These are phyloP conservation scores for Microcyclosporella mali DNA, from an alignment of 2,329 filamentous ascomycete species.

Conservation along the genomic window DNA sequence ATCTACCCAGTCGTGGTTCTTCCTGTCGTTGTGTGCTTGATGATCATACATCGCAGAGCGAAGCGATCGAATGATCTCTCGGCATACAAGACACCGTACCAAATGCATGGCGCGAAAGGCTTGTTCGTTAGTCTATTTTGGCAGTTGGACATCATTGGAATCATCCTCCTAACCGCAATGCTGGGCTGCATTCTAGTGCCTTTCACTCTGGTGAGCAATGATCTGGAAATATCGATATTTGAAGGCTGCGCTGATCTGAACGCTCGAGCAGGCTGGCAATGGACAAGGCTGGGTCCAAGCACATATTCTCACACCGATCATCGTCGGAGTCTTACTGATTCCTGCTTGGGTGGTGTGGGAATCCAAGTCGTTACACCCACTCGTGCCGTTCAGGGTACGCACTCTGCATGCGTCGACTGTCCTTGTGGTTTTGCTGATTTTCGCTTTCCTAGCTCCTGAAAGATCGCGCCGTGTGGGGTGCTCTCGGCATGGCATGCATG, in stretches of 20 bases:
- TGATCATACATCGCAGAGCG: conserved; percentile 48
- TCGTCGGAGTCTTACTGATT: conserved; percentile 46
- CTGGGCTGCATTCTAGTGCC: conserved; percentile 47
- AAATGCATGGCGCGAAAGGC: conserved; percentile 34
- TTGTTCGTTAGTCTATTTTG: conserved; percentile 42
- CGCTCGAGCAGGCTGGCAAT: no score
- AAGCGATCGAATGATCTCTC: conserved; percentile 46
- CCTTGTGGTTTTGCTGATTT: no score
- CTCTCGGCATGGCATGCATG: conserved; percentile 53
- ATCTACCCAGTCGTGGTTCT: conserved; percentile 53
- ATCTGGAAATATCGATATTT: no score
- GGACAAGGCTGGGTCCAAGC: conserved; percentile 46
- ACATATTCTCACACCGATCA: conserved; percentile 47
- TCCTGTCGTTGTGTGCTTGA: conserved; percentile 50
- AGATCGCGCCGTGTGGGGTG: conserved; percentile 59
- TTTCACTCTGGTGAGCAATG: conserved; percentile 51
- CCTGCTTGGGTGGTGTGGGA: conserved; percentile 53
- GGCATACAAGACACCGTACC: conserved; percentile 40
- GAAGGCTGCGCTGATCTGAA: no score
- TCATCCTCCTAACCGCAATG: conserved; percentile 42
- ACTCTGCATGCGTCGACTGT: background rate
- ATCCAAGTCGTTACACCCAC: conserved; percentile 43
- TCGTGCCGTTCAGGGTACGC: conserved; percentile 49
- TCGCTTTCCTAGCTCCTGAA: conserved; percentile 43
- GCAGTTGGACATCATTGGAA: conserved; percentile 49